Evolutionary conservation across 371 early-diverging fungal genomes (phyloP), one percentile per base, ranked within the genome.

Genomic region (Rhizopus sp.): DNA sequence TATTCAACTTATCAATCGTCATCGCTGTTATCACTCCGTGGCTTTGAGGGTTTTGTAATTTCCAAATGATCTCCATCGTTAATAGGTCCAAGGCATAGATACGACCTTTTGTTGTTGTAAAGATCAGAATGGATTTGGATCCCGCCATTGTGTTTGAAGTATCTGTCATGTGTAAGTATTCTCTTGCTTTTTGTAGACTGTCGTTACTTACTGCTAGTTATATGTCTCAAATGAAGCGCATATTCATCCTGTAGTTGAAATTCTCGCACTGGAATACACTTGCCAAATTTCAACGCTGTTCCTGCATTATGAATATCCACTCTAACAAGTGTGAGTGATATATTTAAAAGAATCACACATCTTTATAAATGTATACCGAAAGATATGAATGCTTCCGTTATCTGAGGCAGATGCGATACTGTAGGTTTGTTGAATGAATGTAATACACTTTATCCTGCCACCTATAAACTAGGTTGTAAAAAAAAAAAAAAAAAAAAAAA

Each of bases 351-450:
- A 3, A 39, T 38, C 2, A 40, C 23, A 34, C 7, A n/a, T n/a
- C n/a, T 35, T 30, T 23, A 23, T 23, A 23, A n/a, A n/a, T n/a
- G n/a, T 61, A 23, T 81, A 82, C 60, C 93, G 76, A 57, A 90
- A 85, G n/a, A 95, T 70, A 59, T 93, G 92, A 53, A 95, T 87
- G 35, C 81, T 80, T 10, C 95, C 95, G 60, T 91, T 91, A 60
- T 90, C 90, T 0, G 94, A 88, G n/a, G 88, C 87, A 8, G 93
- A 82, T 0, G 91, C 93, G 47, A 94, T 80, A 62, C 90, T 88
- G 66, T 93, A 88, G 0, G 89, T 83, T 37, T 83, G 83, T 57
- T 90, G 87, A 50, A 91, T 88, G 63, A 93, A 94, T 3, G 88
- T 82, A 49, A 95, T 68, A 15, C 89, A 86, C 32, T 82, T 86